Base-by-base conservation (phyloP, 2,329 filamentous ascomycete genomes). In the Fusarium sterilihyphosum region DNA sequence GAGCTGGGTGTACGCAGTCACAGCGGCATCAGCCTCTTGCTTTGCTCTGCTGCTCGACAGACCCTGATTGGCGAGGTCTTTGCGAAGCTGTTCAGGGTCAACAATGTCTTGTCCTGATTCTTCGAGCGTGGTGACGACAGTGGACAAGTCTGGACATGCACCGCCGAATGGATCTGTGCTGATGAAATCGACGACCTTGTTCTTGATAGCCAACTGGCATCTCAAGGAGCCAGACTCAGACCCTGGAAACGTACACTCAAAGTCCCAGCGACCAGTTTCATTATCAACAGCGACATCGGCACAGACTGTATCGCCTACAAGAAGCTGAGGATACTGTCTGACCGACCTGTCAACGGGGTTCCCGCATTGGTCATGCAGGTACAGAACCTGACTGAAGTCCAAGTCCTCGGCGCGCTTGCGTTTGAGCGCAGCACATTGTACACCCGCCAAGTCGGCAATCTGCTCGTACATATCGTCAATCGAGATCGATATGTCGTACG, bases 171-270 rank as follows among this genome's bases (percentile, higher is more conserved):
- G 81, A 37, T 84, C 82, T 4, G 71, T 78, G 12, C 78, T 76
- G 38, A 84, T 76, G 18, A 83, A 80, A 46, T 83, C 78, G 20
- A 81, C 61, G 2, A 83, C 71, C 33, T 79, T 77, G 46, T 79
- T 75, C 58, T 80, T 76, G 35, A 84, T 78, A 0, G 82, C 78
- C 24, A 71, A 65, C 54, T 82, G 78, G 60, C 83, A 84, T 26
- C 68, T 74, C 56, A 77, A 63, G 1, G 75, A 77, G 0, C 74
- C 73, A 3, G 82, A 82, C 17, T 77, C 75, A 3, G 78, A 75
- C 2, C 80, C 81, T 0, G 83, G 82, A 56, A 83, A 84, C 0
- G 78, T 78, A 60, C 83, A 84, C 33, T 80, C 79, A 67, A 83
- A 83, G 35, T 78, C 74, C 82, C 82, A 83, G 3, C 70, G 73